phyloP scores from a whole-genome alignment of 768 basidiomycete species.

The Boletellus emodensis region DNA sequence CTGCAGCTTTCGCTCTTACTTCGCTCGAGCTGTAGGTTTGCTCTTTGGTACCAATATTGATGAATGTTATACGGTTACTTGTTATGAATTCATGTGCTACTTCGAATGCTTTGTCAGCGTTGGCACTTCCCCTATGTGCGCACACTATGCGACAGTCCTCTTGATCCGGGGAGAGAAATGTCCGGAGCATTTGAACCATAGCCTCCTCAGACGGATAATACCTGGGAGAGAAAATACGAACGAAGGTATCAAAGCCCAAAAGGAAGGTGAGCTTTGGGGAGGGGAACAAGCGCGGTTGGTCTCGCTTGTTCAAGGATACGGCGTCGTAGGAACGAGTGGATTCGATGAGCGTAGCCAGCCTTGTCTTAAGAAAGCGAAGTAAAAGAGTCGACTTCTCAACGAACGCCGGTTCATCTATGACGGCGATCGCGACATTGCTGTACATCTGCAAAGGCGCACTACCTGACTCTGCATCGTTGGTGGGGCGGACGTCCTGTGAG shows the following conservation, averaged over 20 bases:
- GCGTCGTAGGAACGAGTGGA: background rate
- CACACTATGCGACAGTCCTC: constrained; percentile 65
- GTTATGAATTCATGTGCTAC: constrained; percentile 49
- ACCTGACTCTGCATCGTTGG: background rate
- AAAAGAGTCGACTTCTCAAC: constrained; percentile 71
- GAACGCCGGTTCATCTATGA: constrained; percentile 87
- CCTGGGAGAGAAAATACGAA: constrained; percentile 68
- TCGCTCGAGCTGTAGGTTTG: constrained; percentile 66
- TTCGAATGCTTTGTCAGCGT: constrained; percentile 18
- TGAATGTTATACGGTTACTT: constrained; percentile 49
- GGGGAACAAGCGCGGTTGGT: constrained; percentile 3
- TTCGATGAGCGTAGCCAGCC: constrained; percentile 11
- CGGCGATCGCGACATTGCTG: constrained; percentile 66
- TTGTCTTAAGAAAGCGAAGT: constrained; percentile 43
- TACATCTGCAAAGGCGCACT: constrained; percentile 2
- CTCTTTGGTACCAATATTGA: constrained; percentile 57
- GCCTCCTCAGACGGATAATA: constrained; percentile 58
- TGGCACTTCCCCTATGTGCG: constrained; percentile 46
- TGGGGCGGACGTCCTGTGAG: constrained; percentile 40
- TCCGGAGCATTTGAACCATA: constrained; percentile 54
- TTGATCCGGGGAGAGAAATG: constrained; percentile 54
- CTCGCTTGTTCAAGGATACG: constrained; percentile 11
- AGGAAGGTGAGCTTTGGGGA: constrained; percentile 59
- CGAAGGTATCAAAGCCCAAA: constrained; percentile 81
- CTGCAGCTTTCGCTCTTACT: constrained; percentile 41